These are phyloP conservation scores for Blastomyces parvus DNA, from an alignment of 2,329 filamentous ascomycete genomes.

Conservation along the genomic window DNA sequence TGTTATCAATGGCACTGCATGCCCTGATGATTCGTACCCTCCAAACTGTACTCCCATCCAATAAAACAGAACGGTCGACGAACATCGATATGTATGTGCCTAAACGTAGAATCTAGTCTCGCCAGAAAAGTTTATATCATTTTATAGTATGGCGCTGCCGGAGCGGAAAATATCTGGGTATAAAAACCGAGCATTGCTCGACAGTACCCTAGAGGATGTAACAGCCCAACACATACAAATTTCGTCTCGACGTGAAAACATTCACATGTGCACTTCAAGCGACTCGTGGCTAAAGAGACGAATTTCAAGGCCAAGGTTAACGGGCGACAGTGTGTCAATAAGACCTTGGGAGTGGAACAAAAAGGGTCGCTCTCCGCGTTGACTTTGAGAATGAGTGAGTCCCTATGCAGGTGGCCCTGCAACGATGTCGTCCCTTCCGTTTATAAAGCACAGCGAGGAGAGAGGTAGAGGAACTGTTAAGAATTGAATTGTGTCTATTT, in stretches of 20 bases:
- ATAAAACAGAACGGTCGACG: too few relatives aligned
- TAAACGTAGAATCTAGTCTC: too few relatives aligned
- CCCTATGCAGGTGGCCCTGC: background rate
- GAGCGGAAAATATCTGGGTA: too few relatives aligned
- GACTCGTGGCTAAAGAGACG: background rate
- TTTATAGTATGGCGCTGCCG: too few relatives aligned
- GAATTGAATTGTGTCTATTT: slow-evolving; percentile 6
- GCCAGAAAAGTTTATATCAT: too few relatives aligned
- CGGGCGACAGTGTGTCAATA: background rate
- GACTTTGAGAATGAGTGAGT: background rate
- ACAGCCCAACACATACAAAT: background rate
- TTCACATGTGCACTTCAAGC: background rate
- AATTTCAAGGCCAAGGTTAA: too few relatives aligned
- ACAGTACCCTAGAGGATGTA: background rate
- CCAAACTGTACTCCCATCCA: too few relatives aligned
- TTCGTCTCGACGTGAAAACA: background rate
- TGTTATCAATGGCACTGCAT: too few relatives aligned
- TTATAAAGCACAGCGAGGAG: background rate
- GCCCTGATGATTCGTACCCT: too few relatives aligned
- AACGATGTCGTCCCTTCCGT: background rate
- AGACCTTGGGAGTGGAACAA: background rate
- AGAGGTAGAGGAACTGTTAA: background rate
- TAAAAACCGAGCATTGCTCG: too few relatives aligned
- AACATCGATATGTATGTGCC: too few relatives aligned
- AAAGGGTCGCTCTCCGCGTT: background rate